Evolutionary conservation across 768 basidiomycete species (phyloP), one percentile per base, ranked within the genome.

Genomic region (Trametes maxima): DNA sequence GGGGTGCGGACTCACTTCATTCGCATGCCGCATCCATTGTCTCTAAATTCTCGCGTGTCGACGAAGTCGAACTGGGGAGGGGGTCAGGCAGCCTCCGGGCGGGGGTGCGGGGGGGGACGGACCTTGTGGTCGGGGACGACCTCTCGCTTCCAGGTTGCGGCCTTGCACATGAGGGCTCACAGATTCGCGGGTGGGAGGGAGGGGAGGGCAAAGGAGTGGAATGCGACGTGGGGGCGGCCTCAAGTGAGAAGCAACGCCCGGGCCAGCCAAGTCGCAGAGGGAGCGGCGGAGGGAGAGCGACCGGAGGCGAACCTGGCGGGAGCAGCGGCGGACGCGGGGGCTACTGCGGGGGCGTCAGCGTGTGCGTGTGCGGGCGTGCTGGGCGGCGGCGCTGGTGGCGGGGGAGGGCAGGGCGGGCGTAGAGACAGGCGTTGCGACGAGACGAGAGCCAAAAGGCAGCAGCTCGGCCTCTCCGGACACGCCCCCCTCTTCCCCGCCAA

Each of bases 81-180:
- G 10, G 28, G 33, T 17, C 52, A n/a, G 45, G 13, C 24, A 24
- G 14, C 36, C n/a, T 14, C 39, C 19, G 58, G 45, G 24, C 36
- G 56, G 53, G n/a, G 58, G 48, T 45, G 19, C 4, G 22, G 52
- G 5, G 48, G 6, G 35, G 3, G 43, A 64, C 80, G 56, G 63
- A 94, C 96, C 84, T 98, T 99, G 78, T 98, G 97, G 78, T 98
- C 97, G 56, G 92, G 93, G 44, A 99, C 95, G 68, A 91, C 85
- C 81, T 98, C 97, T 71, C 97, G 84, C 80, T 99, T 98, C 97
- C 95, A 97, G 66, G 89, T 85, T 36, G 89, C 81, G 69, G 87
- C 92, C 67, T 87, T 84, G 72, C 88, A 90, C 84, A 85, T 88
- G 40, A 60, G 64, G 60, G 62, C 39, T 65, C 61, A 72, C 60